Base-by-base conservation (phyloP, 352 stramenopile genomes). In the Salisapilia sapeloensis region DNA sequence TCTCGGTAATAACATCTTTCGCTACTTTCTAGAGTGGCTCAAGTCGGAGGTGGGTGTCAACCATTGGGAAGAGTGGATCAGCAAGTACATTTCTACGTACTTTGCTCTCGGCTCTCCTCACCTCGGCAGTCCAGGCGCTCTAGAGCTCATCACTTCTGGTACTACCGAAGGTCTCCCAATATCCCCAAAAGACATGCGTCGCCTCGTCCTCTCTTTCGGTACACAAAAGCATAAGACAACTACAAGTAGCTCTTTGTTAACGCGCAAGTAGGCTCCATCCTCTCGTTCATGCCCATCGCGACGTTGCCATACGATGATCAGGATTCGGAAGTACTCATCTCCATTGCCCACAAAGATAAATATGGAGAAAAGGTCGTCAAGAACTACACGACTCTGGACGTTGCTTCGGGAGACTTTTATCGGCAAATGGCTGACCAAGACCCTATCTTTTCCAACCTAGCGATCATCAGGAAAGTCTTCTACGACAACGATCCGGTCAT, bases 11-110 rank as follows among this genome's bases (percentile, higher is more conserved):
- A 55, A 56, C 22, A 42, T 84, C 12, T 76, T 87, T 15, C 67
- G 67, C 3, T 87, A 87, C 52, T 87, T 87, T 28, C 58, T 87
- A 20, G 62, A 63, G 37, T 87, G 71, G 71, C 48, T 87, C 33
- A 70, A 77, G 35, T 58, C 74, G 32, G 67, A 87, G 36, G 51
- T 87, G 14, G 69, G 69, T 1, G 47, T 51, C 5, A 66, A 85
- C 31, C 53, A 82, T 45, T 80, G 60, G 59, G 60, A 80, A 23
- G 38, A 53, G 25, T 87, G 71, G 71, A 77, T 87, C 27, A 65
- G 82, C 38, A 50, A 44, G 8, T 63, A 87, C 38, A 63, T 87
- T 29, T 72, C 67, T 12, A 49, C 71, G 9, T 87, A 76, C 40
- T 87, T 87, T 45, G 67, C 67, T 3, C 53, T 87, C 6, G 65